Evolutionary conservation across 768 basidiomycete species (phyloP), one percentile per base, ranked within the genome.

Genomic region (Boletus eberwhitei): DNA sequence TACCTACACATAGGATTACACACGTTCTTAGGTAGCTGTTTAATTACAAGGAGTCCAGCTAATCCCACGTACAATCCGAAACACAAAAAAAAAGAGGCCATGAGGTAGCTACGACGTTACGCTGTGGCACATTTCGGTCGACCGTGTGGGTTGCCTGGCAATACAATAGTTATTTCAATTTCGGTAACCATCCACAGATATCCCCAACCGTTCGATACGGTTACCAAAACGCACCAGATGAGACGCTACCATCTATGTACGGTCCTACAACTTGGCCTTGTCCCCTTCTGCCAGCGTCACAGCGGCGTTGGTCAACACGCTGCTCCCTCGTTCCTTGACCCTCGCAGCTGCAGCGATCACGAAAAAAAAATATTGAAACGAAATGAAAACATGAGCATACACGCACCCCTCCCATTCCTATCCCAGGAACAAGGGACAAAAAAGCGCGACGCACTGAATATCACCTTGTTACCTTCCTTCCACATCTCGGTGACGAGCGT

Each of bases 401-500:
- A 13, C 36, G 2, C 11, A 8, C 31, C n/a, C n/a, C n/a, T 8
- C 9, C 29, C 19, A 21, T 24, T 16, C 52, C 26, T 4, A 11
- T 14, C 6, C 35, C 13, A n/a, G 9, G 29, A 14, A 13, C 2
- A 40, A 21, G 2, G 3, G 11, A n/a, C 14, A 13, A 2, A 24
- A 21, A 53, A 34, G 26, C 4, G 39, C n/a, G 11, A 80, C 92
- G 68, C 62, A 97, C 93, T 76, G 71, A 99, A 99, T 47, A 98
- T 85, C 51, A 98, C 86, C 73, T 86, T 97, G 57, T 80, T 72
- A 3, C 87, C 90, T 63, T 97, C 93, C 70, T 94, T 97, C 97
- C 97, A 99, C 96, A 98, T 98, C 69, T 92, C 86, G 0, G 96
- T 99, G 14, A 93, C 77, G 49, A 98, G 79, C 2, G 96, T 98